A percentile compares a stretch with the other conserved stretches of the same genome.
Conservation (phyloP, 2,329 filamentous ascomycete species). For the Cercospora brassicicola region DNA sequence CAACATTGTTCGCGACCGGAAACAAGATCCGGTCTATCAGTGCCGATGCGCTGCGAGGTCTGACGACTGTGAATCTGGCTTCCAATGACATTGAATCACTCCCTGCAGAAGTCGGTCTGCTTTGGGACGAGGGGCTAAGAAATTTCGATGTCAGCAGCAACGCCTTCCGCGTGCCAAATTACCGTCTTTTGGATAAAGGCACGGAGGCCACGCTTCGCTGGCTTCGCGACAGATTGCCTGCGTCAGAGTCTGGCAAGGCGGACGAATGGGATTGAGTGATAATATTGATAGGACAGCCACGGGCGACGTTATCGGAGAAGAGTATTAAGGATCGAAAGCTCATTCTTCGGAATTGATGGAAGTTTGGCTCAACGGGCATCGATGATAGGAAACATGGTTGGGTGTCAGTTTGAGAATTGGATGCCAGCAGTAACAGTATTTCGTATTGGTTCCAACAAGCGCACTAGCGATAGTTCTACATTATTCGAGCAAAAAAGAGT, state of each 20-base stretch:
- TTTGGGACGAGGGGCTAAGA: conserved; percentile 65
- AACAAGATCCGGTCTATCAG: conserved; percentile 71
- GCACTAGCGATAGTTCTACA: background rate
- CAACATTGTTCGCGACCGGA: conserved; percentile 70
- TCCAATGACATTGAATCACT: conserved; percentile 85
- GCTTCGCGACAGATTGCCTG: conserved; percentile 60
- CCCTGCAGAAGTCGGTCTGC: conserved; percentile 75
- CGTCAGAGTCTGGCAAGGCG: background rate
- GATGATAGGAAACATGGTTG: background rate
- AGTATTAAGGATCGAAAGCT: background rate
- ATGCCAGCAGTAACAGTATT: background rate
- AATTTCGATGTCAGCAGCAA: conserved; percentile 80
- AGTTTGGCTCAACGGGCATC: background rate
- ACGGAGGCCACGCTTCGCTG: conserved; percentile 82
- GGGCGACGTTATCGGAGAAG: too few relatives aligned
- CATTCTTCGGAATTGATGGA: background rate
- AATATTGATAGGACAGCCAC: too few relatives aligned
- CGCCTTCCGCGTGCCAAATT: conserved; percentile 81
- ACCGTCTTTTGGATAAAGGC: conserved; percentile 79
- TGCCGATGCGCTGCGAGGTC: conserved; percentile 69
- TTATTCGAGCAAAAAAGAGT: background rate
- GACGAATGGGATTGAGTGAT: background rate
- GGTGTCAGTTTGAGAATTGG: background rate
- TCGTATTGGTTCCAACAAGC: background rate
- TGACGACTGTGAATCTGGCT: conserved; percentile 73